Evolutionary conservation across 371 early-diverging fungal species (phyloP).

Genomic region (Apophysomyces ossiformis): DNA sequence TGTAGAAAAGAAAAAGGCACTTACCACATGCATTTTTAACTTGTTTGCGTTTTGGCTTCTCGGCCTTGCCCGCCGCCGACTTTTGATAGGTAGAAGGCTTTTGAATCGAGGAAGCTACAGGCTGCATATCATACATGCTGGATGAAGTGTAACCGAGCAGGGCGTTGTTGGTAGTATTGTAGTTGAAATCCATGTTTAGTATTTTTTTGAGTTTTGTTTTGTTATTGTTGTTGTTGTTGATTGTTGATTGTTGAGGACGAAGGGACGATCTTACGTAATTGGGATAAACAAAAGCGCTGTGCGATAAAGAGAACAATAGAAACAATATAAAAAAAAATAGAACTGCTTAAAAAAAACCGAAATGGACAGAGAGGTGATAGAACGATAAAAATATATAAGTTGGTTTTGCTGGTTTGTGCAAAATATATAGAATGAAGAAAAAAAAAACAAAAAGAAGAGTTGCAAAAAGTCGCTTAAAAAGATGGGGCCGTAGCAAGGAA

Average conservation of each 20-base stretch:
- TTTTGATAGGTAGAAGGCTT: slow-evolving; percentile 5
- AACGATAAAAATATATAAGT: not conserved
- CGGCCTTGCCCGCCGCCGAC: slow-evolving; percentile 5
- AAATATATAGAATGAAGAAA: not conserved
- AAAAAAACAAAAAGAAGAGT: not conserved
- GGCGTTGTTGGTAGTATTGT: not conserved
- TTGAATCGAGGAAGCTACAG: not conserved
- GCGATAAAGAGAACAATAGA: too few relatives aligned
- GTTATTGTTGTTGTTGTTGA: not conserved
- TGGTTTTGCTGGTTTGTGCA: not conserved
- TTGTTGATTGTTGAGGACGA: not conserved
- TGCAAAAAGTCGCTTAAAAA: not conserved
- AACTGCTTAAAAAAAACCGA: too few relatives aligned
- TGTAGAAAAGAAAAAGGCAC: slow-evolving; percentile 15
- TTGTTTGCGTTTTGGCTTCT: slow-evolving; percentile 62
- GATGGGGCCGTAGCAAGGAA: slow-evolving; percentile 1
- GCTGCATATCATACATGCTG: slow-evolving; percentile 7
- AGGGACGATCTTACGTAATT: not conserved
- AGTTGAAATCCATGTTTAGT: slow-evolving; percentile 5
- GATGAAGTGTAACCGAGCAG: not conserved
- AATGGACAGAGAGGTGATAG: not conserved
- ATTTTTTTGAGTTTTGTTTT: not conserved
- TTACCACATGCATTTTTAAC: slow-evolving; percentile 86
- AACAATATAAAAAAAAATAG: too few relatives aligned
- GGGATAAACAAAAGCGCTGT: too few relatives aligned